Evolutionary conservation across 768 basidiomycete species (phyloP).

Genomic region (Mycena sanguinolenta): DNA sequence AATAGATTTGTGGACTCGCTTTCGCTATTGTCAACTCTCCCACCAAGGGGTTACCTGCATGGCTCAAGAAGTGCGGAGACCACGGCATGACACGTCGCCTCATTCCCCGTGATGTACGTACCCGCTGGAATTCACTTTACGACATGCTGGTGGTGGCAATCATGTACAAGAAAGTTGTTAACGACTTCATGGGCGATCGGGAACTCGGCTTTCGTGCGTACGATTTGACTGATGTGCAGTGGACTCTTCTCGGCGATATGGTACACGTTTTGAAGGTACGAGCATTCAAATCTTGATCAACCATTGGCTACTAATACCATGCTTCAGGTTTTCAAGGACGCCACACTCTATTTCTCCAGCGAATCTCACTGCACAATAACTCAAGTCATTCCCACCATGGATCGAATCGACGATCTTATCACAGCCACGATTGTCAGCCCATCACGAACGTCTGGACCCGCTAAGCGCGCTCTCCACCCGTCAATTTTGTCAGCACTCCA

Average conservation of each 20-base stretch:
- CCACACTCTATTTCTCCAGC: constrained; percentile 44
- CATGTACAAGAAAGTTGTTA: constrained; percentile 42
- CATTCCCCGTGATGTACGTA: constrained; percentile 52
- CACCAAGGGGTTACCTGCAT: constrained; percentile 47
- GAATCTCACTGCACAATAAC: constrained; percentile 38
- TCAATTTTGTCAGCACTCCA: constrained; percentile 35
- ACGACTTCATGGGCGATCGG: constrained; percentile 37
- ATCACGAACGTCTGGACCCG: neutral
- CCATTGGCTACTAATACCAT: neutral
- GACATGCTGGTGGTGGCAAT: constrained; percentile 49
- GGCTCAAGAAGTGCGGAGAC: constrained; percentile 37
- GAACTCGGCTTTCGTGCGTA: neutral
- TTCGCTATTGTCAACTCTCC: constrained; percentile 46
- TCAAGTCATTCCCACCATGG: constrained; percentile 50
- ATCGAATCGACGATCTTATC: constrained; percentile 45
- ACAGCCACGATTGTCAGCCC: constrained; percentile 4
- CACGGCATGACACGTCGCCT: constrained; percentile 27
- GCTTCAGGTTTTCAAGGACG: constrained; percentile 47
- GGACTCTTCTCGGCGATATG: constrained; percentile 33
- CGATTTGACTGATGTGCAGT: neutral
- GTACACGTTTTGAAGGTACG: constrained; percentile 41
- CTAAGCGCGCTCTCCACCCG: constrained; percentile 3
- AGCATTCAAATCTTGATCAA: neutral
- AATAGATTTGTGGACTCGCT: constrained; percentile 40
- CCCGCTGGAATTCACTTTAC: constrained; percentile 52